Base-by-base conservation (phyloP, 2,329 filamentous ascomycete species). In the Hypoxylon sp. region DNA sequence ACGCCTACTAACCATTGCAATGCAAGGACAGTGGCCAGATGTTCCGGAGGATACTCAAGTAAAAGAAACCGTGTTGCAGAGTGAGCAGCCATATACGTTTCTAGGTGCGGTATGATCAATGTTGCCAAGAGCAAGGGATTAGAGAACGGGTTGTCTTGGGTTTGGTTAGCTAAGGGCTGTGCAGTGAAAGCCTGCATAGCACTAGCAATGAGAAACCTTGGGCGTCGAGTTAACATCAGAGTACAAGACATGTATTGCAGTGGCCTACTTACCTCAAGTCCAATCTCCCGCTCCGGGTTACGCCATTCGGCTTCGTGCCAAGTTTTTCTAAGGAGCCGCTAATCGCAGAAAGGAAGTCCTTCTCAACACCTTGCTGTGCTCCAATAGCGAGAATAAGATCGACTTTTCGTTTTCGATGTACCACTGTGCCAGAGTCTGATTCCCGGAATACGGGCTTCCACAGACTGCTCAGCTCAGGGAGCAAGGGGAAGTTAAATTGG, bases 311-410 rank as follows among this genome's bases (percentile, higher is more conserved):
- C 65, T 86, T 86, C 6, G 78, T 81, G 0, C 88, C 88, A 3
- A 90, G 78, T 60, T 82, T 85, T 71, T 90, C 88, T 10, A 91
- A 75, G 61, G 85, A 84, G 0, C 83, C 82, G 2, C 82, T 83
- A 7, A 90, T 81, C 5, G 82, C 78, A 1, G 82, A 79, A 5
- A 84, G 79, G 54, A 88, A 86, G 1, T 84, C 82, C 66, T 81
- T 84, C 31, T 82, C 82, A 1, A 90, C 87, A 1, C 83, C 85
- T 25, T 81, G 81, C 70, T 91, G 87, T 3, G 84, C 83, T 2
- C 89, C 89, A 20, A 91, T 80, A 2, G 88, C 88, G 11, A 91
- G 76, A 2, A 91, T 88, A 54, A 90, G 82, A 71, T 90, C 87
- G 11, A 88, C 78, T 40, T 81, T 82, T 35, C 81, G 79, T 11